phyloP scores from a whole-genome alignment of 768 basidiomycete genomes.

The Neoboletus brunneissimus region DNA sequence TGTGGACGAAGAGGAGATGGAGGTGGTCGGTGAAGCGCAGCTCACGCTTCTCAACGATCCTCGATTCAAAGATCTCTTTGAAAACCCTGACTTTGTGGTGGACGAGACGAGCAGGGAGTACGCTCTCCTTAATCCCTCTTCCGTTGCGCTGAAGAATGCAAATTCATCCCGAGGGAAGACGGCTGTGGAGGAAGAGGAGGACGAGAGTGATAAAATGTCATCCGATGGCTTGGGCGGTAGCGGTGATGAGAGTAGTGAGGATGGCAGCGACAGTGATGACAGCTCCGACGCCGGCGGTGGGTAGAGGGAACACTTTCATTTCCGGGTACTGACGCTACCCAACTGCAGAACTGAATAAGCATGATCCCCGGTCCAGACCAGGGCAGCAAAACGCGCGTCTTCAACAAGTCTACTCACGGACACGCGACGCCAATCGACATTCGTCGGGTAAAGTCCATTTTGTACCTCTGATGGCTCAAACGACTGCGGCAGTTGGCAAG shows the following conservation, averaged over 20 bases:
- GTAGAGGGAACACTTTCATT: constrained; percentile 17
- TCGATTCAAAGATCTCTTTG: constrained; percentile 87
- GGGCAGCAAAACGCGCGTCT: constrained; percentile 47
- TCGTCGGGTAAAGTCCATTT: constrained; percentile 54
- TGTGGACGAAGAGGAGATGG: constrained; percentile 25
- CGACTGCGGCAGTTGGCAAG: constrained; percentile 25
- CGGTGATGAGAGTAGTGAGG: constrained; percentile 45
- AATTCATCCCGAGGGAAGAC: constrained; percentile 53
- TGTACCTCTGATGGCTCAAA: constrained; percentile 59
- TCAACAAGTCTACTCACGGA: constrained; percentile 44
- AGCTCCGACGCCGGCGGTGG: constrained; percentile 60
- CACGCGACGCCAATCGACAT: constrained; percentile 41
- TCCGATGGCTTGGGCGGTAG: constrained; percentile 51
- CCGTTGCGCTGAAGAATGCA: constrained; percentile 52
- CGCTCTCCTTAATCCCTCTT: constrained; percentile 89
- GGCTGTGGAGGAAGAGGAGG: constrained; percentile 85
- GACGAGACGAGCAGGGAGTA: constrained; percentile 88
- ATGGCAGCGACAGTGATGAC: constrained; percentile 41
- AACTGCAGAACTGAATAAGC: constrained; percentile 46
- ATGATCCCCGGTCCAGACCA: constrained; percentile 54
- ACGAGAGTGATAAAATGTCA: constrained; percentile 73
- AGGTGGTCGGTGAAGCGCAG: constrained; percentile 21
- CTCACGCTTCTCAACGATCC: constrained; percentile 72
- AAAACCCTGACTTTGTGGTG: constrained; percentile 88
- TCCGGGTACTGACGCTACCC: constrained; percentile 12